A percentile compares a stretch with the other conserved stretches of the same genome.
These are phyloP conservation scores for Babesia divergens DNA, from an alignment of 169 alveolate species.

Conservation along the genomic window DNA sequence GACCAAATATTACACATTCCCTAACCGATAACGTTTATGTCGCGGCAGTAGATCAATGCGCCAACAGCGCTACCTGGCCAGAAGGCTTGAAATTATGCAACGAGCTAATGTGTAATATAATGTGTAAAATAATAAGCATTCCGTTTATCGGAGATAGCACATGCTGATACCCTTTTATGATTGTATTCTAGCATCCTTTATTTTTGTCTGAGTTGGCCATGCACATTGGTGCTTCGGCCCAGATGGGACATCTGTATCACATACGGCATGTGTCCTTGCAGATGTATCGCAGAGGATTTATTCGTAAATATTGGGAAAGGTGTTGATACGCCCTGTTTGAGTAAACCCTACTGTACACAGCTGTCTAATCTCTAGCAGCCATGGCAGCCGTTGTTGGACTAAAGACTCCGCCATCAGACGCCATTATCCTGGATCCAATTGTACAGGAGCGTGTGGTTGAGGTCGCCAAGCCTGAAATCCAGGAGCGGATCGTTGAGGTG, in stretches of 20 bases:
- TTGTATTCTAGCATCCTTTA: no score
- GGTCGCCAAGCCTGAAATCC: slow-evolving; percentile 83
- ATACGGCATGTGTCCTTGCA: not conserved
- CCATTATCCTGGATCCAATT: slow-evolving; percentile 70
- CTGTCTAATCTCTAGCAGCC: not conserved
- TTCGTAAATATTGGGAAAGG: not conserved
- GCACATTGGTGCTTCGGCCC: slow-evolving; percentile 29
- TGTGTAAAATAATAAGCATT: no score
- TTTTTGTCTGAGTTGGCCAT: not conserved
- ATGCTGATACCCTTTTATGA: no score
- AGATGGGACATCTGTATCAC: not conserved
- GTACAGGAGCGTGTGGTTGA: slow-evolving; percentile 83
- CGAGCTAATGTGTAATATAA: no score
- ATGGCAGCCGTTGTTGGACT: slow-evolving; percentile 36
- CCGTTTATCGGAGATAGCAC: no score
- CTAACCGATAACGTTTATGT: no score
- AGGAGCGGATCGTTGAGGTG: slow-evolving; percentile 87
- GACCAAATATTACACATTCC: no score
- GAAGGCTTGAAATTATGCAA: no score
- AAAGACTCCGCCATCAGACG: slow-evolving; percentile 70
- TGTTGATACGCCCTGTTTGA: not conserved
- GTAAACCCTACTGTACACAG: not conserved
- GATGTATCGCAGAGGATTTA: not conserved
- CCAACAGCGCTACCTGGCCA: no score
- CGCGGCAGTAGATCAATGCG: no score